A percentile compares a stretch with the other conserved stretches of the same genome.
Evolutionary conservation across 2,329 filamentous ascomycete genomes (phyloP).

Genomic region (Fusarium coffeatum): DNA sequence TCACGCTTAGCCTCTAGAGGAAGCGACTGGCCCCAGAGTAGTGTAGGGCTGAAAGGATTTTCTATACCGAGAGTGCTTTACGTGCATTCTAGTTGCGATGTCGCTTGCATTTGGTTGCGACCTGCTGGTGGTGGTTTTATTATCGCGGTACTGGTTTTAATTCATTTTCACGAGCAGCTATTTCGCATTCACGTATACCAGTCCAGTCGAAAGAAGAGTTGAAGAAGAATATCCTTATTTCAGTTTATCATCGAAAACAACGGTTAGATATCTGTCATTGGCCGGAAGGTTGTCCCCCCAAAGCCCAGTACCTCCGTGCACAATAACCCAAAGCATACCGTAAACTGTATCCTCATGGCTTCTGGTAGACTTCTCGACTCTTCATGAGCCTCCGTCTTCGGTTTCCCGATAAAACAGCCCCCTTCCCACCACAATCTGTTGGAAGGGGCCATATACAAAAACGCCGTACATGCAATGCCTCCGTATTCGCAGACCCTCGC

Average conservation of each 20-base stretch:
- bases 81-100: slow-evolving; percentile 14
- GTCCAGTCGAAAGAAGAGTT: neutral
- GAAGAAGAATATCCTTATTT: slow-evolving; percentile 13
- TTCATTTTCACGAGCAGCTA: neutral
- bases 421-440: slow-evolving; percentile 7
- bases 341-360: slow-evolving; percentile 1
- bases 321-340: slow-evolving; percentile 8
- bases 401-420: slow-evolving; percentile 30
- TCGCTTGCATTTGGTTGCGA: slow-evolving; percentile 1
- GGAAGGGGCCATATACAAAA: slow-evolving; percentile 41
- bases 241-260: slow-evolving; percentile 1
- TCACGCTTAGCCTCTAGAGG: slow-evolving; percentile 47
- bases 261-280: slow-evolving; percentile 18
- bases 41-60: slow-evolving; percentile 41
- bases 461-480: slow-evolving; percentile 48
- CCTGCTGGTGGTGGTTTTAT: neutral
- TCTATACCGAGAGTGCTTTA: slow-evolving; percentile 10
- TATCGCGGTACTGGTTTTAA: neutral
- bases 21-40: slow-evolving; percentile 33
- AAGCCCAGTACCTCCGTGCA: neutral
- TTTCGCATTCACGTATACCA: neutral
- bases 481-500: slow-evolving; percentile 35
- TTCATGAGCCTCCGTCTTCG: slow-evolving; percentile 2
- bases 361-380: neutral
- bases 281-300: slow-evolving; percentile 37